A percentile compares a stretch with the other conserved stretches of the same genome.
phyloP scores from a whole-genome alignment of 2,329 filamentous ascomycete species.

The Blastomyces silverae region DNA sequence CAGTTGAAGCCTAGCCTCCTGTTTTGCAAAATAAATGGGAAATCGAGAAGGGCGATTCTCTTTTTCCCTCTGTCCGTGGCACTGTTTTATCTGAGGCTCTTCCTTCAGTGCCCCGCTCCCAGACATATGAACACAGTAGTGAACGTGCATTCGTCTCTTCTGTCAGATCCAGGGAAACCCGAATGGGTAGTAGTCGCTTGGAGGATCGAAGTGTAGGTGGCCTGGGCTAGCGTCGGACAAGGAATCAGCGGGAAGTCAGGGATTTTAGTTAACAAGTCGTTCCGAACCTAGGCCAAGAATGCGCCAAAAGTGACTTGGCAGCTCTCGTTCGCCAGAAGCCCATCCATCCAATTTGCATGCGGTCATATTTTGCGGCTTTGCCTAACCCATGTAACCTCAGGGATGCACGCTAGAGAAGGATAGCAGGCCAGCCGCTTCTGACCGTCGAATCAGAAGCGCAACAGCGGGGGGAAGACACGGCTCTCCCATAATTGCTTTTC shows the following conservation, averaged over 20 bases:
- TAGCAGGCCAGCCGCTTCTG: not conserved
- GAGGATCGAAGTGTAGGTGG: not conserved
- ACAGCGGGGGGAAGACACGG: not conserved
- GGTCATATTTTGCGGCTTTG: not conserved
- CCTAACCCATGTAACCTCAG: slow-evolving; percentile 9
- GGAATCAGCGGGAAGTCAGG: slow-evolving; percentile 25
- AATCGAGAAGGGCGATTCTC: not conserved
- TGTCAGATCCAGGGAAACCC: not conserved
- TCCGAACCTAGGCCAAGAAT: slow-evolving; percentile 2
- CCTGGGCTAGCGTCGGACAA: slow-evolving; percentile 20
- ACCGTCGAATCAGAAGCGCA: slow-evolving; percentile 7
- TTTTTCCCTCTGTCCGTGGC: too few species aligned
- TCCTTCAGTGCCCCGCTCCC: not conserved
- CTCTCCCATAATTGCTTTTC: slow-evolving; percentile 5
- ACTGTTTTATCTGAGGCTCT: not conserved
- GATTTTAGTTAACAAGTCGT: slow-evolving; percentile 10
- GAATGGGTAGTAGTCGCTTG: not conserved
- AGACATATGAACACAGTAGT: not conserved
- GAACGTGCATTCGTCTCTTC: not conserved
- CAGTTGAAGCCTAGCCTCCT: not conserved
- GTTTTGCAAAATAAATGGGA: not conserved
- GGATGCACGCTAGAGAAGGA: slow-evolving; percentile 4
- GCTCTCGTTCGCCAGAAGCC: not conserved
- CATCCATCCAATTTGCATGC: too few species aligned
- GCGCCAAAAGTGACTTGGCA: not conserved